Conservation (phyloP, 495 filamentous ascomycete genomes). For the Neurospora tetraspora region DNA sequence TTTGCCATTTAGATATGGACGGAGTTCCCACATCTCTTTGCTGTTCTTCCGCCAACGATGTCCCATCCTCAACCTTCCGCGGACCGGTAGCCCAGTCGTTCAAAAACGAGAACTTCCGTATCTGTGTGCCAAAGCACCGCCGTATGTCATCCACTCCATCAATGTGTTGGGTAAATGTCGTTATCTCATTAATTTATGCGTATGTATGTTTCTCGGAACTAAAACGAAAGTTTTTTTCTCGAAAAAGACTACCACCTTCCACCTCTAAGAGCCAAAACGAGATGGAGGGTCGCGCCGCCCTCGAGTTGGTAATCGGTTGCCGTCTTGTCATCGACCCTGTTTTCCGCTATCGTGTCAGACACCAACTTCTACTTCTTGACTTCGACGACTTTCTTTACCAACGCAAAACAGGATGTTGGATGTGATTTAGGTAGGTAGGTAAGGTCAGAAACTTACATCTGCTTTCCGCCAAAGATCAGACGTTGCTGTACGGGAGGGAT, state of each 20-base stretch:
- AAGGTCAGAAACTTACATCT: conserved; percentile 59
- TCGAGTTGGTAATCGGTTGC: conserved; percentile 80
- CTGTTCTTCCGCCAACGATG: background rate
- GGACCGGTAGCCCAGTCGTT: background rate
- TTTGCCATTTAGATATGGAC: background rate
- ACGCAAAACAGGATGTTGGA: background rate
- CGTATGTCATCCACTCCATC: background rate
- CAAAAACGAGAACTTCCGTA: background rate
- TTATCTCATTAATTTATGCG: background rate
- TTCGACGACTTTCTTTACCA: too few relatives aligned
- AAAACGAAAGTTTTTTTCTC: background rate
- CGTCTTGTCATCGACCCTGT: conserved; percentile 84
- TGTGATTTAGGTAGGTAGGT: background rate
- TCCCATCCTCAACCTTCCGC: background rate
- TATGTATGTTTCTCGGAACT: background rate
- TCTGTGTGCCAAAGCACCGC: background rate
- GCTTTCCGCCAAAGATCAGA: conserved; percentile 91
- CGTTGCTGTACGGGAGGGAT: conserved; percentile 97
- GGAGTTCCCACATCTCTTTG: background rate
- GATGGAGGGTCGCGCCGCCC: conserved; percentile 86
- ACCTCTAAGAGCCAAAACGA: conserved; percentile 87
- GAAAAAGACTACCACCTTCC: conserved; percentile 30
- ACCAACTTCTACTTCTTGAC: background rate
- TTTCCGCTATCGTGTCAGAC: background rate
- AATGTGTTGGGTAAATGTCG: background rate